Evolutionary conservation across 192 early-diverging fungal species (phyloP).

Genomic region (Podila minutissima): DNA sequence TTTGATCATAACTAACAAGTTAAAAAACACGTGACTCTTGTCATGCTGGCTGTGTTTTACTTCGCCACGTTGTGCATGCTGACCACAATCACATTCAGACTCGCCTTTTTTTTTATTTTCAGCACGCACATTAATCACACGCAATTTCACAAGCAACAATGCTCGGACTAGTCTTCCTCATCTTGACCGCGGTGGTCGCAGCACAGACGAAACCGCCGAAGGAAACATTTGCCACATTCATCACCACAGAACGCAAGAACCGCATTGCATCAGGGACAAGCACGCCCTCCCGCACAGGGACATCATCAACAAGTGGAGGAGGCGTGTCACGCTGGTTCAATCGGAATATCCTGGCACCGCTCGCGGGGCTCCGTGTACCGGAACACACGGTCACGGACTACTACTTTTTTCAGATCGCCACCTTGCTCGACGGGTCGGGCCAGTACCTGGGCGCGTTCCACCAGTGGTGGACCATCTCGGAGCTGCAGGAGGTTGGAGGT

Average conservation of each 20-base stretch:
- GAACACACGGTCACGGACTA: constrained; percentile 48
- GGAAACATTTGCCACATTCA: constrained; percentile 40
- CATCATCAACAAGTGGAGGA: not conserved
- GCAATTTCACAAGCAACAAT: not conserved
- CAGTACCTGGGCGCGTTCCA: constrained; percentile 45
- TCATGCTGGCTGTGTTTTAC: too few species aligned
- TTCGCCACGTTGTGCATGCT: too few species aligned
- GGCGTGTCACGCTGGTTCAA: constrained; percentile 39
- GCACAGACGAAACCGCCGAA: constrained; percentile 41
- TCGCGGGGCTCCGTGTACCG: constrained; percentile 39
- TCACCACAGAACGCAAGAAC: constrained; percentile 27
- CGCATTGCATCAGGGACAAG: not conserved
- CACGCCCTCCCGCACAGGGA: not conserved
- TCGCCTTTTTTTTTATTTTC: too few species aligned
- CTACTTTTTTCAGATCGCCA: constrained; percentile 43
- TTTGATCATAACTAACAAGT: too few species aligned
- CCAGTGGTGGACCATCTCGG: constrained; percentile 47
- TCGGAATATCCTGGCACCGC: constrained; percentile 36
- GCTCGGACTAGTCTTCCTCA: constrained; percentile 24
- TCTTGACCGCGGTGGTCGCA: constrained; percentile 25
- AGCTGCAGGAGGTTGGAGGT: constrained; percentile 26
- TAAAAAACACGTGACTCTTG: too few species aligned
- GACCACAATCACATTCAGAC: too few species aligned
- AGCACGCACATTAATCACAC: too few species aligned
- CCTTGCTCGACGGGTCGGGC: constrained; percentile 39